These are phyloP conservation scores for Arthrobotrys megalospora DNA, from an alignment of 2,329 filamentous ascomycete species.

Conservation along the genomic window DNA sequence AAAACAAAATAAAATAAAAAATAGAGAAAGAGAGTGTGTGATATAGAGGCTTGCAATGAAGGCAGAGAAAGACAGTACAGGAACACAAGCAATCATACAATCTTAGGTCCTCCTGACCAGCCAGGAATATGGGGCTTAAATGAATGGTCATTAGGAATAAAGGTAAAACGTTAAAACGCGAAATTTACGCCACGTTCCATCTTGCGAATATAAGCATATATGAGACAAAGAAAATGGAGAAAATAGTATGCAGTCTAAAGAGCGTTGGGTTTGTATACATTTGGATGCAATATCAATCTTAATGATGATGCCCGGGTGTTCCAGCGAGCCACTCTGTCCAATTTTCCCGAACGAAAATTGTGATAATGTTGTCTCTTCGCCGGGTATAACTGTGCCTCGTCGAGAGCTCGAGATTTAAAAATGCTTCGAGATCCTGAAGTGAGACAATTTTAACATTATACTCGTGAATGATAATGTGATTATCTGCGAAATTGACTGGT, in stretches of 20 bases:
- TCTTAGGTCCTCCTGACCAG: too few species aligned
- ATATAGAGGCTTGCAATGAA: too few species aligned
- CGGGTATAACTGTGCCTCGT: slow-evolving; percentile 1
- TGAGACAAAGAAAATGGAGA: not conserved
- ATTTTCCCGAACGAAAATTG: slow-evolving; percentile 49
- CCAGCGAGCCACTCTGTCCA: slow-evolving; percentile 40
- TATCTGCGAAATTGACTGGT: slow-evolving; percentile 37
- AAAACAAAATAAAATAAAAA: too few species aligned
- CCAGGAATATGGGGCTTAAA: too few species aligned
- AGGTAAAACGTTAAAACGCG: not conserved
- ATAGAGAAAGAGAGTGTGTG: too few species aligned
- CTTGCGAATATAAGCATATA: not conserved
- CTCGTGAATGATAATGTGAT: slow-evolving; percentile 44
- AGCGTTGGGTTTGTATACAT: not conserved
- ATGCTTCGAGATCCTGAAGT: slow-evolving; percentile 49
- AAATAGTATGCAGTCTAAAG: not conserved
- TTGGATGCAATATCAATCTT: not conserved
- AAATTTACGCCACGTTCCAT: not conserved
- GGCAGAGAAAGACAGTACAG: too few species aligned
- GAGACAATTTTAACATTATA: slow-evolving; percentile 37
- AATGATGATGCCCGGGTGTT: slow-evolving; percentile 44
- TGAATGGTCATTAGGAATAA: not conserved
- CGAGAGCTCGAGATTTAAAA: slow-evolving; percentile 44
- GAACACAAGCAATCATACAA: too few species aligned
- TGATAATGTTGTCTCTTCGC: slow-evolving; percentile 33